Conservation (phyloP, 2,329 filamentous ascomycete species). For the Sordariomycetes sp. region DNA sequence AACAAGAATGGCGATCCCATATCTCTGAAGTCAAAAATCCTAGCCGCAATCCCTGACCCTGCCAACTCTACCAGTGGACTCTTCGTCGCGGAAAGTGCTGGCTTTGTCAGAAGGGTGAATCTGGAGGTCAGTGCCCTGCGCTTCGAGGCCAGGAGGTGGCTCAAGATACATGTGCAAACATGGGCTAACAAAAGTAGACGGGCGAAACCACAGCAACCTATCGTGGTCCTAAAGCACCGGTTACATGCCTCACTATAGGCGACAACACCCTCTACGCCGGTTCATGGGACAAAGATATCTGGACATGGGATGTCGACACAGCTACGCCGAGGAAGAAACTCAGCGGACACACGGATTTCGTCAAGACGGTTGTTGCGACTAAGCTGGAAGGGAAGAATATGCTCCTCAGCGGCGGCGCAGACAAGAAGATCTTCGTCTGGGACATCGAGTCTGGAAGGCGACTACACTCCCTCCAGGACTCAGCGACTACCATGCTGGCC, state of each 20-base stretch:
- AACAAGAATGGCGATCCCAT: conserved; percentile 82
- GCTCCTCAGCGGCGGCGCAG: conserved; percentile 67
- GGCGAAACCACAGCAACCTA: conserved; percentile 37
- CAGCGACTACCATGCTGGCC: conserved; percentile 60
- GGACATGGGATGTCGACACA: conserved; percentile 67
- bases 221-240: conserved; percentile 67
- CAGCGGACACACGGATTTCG: conserved; percentile 79
- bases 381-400: conserved; percentile 51
- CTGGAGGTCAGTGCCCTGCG: conserved; percentile 51
- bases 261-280: conserved; percentile 67
- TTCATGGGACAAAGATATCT: conserved; percentile 89
- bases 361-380: conserved; percentile 67
- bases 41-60: conserved; percentile 64
- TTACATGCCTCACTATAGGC: conserved; percentile 67
- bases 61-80: conserved; percentile 46
- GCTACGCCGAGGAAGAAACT: conserved; percentile 48
- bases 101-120: conserved; percentile 63
- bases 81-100: conserved; percentile 82
- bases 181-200: conserved; percentile 11
- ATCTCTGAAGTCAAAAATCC: conserved; percentile 73
- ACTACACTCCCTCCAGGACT: conserved; percentile 71
- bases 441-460: conserved; percentile 58
- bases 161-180: neutral
- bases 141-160: neutral
- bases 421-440: conserved; percentile 80